A percentile compares a stretch with the other conserved stretches of the same genome.
Evolutionary conservation across 495 filamentous ascomycete species (phyloP).

Genomic region (Xylaria flabelliformis): DNA sequence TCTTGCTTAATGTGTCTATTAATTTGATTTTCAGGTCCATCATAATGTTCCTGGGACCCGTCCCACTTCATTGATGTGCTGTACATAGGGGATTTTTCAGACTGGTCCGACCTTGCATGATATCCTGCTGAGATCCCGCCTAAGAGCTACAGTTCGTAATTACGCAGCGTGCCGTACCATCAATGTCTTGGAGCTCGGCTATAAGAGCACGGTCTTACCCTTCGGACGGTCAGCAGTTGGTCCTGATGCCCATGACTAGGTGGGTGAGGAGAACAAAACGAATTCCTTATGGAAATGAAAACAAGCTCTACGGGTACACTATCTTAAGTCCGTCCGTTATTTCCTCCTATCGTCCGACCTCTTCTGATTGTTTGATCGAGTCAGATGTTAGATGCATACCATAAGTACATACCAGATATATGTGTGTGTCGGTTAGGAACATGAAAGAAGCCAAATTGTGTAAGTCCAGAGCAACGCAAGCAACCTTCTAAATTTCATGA

Average conservation of each 20-base stretch:
- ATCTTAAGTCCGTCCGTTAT: slow-evolving; percentile 20
- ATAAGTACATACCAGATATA: neutral
- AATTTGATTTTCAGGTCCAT: neutral
- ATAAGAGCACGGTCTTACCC: neutral
- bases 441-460: neutral
- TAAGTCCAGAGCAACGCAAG: neutral
- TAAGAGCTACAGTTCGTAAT: neutral
- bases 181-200: neutral
- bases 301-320: neutral
- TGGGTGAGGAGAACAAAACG: neutral
- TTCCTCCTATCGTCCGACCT: neutral
- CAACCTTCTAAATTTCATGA: neutral
- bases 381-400: neutral
- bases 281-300: neutral
- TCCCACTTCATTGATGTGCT: neutral
- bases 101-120: neutral
- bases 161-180: neutral
- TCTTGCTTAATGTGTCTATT: neutral
- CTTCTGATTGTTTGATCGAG: neutral
- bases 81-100: neutral
- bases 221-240: neutral
- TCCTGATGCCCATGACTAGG: neutral
- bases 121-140: neutral
- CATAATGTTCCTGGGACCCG: neutral
- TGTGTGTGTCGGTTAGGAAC: neutral